A percentile compares a stretch with the other conserved stretches of the same genome.
Evolutionary conservation across 2,329 filamentous ascomycete genomes (phyloP).

Genomic region (Phaeomoniella chlamydospora): DNA sequence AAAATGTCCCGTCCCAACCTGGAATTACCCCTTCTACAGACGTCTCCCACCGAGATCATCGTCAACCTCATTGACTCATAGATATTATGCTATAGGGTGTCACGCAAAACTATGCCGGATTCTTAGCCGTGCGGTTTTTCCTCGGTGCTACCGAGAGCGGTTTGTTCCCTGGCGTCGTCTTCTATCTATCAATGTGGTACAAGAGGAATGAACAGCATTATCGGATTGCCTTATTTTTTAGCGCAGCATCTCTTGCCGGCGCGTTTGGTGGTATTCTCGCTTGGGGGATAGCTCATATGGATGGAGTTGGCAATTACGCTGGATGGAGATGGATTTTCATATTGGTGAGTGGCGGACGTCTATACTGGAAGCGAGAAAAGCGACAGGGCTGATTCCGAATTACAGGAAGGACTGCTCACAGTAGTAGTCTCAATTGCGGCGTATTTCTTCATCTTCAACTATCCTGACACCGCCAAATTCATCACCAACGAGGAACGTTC

Average conservation of each 20-base stretch:
- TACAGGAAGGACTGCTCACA: slow-evolving; percentile 57
- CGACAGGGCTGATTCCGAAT: slow-evolving; percentile 23
- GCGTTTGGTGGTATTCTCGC: slow-evolving; percentile 49
- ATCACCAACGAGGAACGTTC: slow-evolving; percentile 34
- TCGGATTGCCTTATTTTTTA: slow-evolving; percentile 45
- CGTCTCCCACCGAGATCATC: too few relatives aligned
- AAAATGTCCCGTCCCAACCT: too few relatives aligned
- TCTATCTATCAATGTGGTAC: slow-evolving; percentile 50
- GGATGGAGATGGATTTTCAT: slow-evolving; percentile 55
- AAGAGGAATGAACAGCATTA: slow-evolving; percentile 44
- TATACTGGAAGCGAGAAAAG: not conserved
- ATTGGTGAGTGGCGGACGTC: slow-evolving; percentile 20
- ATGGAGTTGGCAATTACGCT: slow-evolving; percentile 2
- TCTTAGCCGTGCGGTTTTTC: slow-evolving; percentile 33
- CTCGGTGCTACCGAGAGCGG: slow-evolving; percentile 38
- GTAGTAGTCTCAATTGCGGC: slow-evolving; percentile 34
- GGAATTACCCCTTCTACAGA: too few relatives aligned
- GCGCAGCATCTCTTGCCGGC: slow-evolving; percentile 40
- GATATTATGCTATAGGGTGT: too few relatives aligned
- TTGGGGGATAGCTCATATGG: slow-evolving; percentile 18
- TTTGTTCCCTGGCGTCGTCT: slow-evolving; percentile 39
- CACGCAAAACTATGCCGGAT: slow-evolving; percentile 31
- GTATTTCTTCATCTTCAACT: slow-evolving; percentile 27
- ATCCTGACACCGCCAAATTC: slow-evolving; percentile 25
- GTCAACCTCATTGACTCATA: too few relatives aligned